Base-by-base conservation (phyloP, 2,329 filamentous ascomycete species). In the Fusarium oxysporum region DNA sequence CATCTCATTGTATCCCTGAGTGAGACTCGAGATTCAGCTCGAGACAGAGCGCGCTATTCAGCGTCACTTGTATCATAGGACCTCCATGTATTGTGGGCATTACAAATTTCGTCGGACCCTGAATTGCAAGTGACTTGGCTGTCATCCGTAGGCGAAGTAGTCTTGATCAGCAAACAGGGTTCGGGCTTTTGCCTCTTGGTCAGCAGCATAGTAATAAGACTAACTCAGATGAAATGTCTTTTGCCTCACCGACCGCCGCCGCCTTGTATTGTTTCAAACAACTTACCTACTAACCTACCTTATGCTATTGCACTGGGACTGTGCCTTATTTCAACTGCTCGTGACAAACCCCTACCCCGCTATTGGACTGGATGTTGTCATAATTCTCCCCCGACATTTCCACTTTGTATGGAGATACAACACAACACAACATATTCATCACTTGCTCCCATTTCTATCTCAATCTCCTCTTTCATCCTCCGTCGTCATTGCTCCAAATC, bases 151-250 rank as follows among this genome's bases (percentile, higher is more conserved):
- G n/a, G 7, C 21, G 14, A 48, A 21, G 30, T 33, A 53, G 33
- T 33, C 68, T 68, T 70, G 62, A 77, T 77, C 69, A 74, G 66
- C 65, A 53, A 51, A 38, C 61, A 62, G 47, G 56, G 65, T 45
- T 69, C 14, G 21, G 25, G 23, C 30, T 70, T 65, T 57, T 48
- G 65, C 32, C 50, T 69, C 59, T 65, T 70, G 65, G 67, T 70
- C 44, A 59, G 65, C 66, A 50, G 40, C 23, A 56, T 66, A 51
- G n/a, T 33, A 41, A 33, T 11, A 56, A 25, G n/a, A 44, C 53
- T 33, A 44, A 44, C n/a, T 56, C 16, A 8, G 33, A 38, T 28
- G 33, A 57, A 35, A 33, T 57, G 30, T 19, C 30, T 32, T 48
- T 65, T n/a, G 63, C 63, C 60, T 65, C 50, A 45, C 50, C n/a